Evolutionary conservation across 805 yeast species (phyloP).

Genomic region (Jamesozyma hellenica): DNA sequence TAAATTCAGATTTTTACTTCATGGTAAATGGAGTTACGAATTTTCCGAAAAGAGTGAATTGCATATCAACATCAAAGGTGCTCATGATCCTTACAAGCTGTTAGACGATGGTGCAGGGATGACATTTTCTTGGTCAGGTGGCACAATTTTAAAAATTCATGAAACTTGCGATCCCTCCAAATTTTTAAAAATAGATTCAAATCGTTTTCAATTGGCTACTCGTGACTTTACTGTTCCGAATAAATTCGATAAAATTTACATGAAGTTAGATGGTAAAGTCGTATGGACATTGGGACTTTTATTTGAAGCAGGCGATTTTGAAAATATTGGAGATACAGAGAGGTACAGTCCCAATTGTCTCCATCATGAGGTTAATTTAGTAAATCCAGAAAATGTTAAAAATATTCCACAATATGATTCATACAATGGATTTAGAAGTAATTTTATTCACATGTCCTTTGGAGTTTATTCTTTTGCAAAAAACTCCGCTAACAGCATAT

Average conservation of each 20-base stretch:
- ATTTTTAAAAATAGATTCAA: constrained; percentile 44
- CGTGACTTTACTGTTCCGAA: constrained; percentile 33
- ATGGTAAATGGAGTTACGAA: constrained; percentile 41
- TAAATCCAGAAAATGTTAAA: constrained; percentile 42
- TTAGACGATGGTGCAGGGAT: constrained; percentile 53
- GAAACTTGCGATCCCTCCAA: constrained; percentile 40
- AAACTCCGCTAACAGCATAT: constrained; percentile 52
- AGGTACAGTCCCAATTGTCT: constrained; percentile 44
- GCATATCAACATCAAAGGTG: constrained; percentile 54
- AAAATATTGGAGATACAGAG: constrained; percentile 30
- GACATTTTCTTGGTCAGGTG: constrained; percentile 54
- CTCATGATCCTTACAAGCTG: constrained; percentile 47
- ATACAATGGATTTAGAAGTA: constrained; percentile 49
- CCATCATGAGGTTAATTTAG: constrained; percentile 54
- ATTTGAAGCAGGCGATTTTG: constrained; percentile 52
- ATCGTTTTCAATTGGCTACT: constrained; percentile 46
- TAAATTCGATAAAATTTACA: constrained; percentile 37
- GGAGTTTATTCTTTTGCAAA: constrained; percentile 29
- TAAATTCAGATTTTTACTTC: constrained; percentile 45
- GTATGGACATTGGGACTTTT: constrained; percentile 68
- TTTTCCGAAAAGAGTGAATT: constrained; percentile 40
- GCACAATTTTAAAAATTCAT: constrained; percentile 42
- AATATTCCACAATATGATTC: constrained; percentile 45
- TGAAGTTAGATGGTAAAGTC: constrained; percentile 59
- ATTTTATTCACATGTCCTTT: constrained; percentile 48